Conservation (phyloP, 176 grass and related monocot species). For the Avena insularis region DNA sequence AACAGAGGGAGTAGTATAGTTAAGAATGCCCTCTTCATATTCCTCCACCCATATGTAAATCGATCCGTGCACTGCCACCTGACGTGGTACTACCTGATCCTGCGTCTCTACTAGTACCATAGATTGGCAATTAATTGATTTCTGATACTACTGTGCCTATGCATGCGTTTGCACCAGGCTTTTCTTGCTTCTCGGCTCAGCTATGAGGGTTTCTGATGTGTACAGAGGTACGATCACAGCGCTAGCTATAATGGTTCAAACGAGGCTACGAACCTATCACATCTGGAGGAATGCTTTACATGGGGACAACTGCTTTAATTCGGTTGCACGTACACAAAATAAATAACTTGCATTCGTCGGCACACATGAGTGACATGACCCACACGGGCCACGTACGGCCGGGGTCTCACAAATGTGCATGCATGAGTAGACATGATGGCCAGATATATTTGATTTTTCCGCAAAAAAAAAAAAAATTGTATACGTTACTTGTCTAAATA, state of each 20-base stretch:
- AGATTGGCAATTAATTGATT: not conserved
- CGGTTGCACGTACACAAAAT: conserved; percentile 47
- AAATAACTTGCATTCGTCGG: conserved; percentile 25
- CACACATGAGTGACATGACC: not conserved
- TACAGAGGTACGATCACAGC: not conserved
- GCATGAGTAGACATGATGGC: not conserved
- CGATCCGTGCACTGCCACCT: not conserved
- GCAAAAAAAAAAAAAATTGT: too few relatives aligned
- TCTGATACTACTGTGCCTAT: not conserved
- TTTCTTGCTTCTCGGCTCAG: not conserved
- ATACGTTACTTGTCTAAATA: too few relatives aligned
- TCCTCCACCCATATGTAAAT: not conserved
- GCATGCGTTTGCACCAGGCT: not conserved
- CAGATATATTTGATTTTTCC: too few relatives aligned
- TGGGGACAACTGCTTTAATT: conserved; percentile 34
- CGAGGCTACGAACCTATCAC: not conserved
- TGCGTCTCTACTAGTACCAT: not conserved
- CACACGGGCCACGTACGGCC: not conserved
- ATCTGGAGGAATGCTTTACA: conserved; percentile 25
- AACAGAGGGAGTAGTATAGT: too few relatives aligned
- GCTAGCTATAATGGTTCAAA: not conserved
- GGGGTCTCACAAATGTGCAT: conserved; percentile 25
- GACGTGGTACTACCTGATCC: not conserved
- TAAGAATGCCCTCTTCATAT: not conserved
- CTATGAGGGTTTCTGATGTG: not conserved